Evolutionary conservation across 495 filamentous ascomycete genomes (phyloP).

Genomic region (Aspergillus kassunensis): DNA sequence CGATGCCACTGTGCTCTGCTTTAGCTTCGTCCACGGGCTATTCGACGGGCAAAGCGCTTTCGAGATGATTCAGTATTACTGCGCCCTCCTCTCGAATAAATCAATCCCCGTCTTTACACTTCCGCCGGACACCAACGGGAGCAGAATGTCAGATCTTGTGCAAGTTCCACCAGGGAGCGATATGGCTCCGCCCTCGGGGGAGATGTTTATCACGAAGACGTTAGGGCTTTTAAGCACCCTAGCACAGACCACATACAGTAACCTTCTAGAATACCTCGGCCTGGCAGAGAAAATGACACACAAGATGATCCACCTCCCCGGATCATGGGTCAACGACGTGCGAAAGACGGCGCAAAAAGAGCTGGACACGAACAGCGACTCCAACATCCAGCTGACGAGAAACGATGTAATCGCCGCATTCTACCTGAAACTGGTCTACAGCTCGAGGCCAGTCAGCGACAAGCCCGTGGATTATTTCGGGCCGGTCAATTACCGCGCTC

Average conservation of each 20-base stretch:
- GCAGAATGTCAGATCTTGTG: constrained; percentile 1
- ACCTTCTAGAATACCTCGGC: background rate
- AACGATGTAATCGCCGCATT: constrained; percentile 6
- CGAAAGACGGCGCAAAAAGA: background rate
- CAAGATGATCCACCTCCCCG: background rate
- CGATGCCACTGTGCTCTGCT: constrained; percentile 7
- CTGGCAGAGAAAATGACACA: background rate
- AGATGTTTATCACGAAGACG: background rate
- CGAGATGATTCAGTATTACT: background rate
- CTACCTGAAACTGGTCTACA: background rate
- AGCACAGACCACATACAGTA: background rate
- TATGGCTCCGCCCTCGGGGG: background rate
- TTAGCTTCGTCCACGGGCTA: background rate
- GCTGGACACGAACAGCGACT: background rate
- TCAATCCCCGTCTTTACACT: background rate
- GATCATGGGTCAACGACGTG: constrained; percentile 1
- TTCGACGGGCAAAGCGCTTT: background rate
- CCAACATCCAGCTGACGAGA: background rate
- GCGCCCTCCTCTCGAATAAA: background rate
- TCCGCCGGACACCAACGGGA: background rate
- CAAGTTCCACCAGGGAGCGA: background rate
- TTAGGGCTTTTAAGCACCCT: background rate
- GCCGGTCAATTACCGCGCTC: background rate
- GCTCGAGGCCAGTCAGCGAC: background rate
- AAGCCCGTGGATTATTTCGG: background rate